Conservation (phyloP, 2,329 filamentous ascomycete species). For the Trichoderma oligosporum region DNA sequence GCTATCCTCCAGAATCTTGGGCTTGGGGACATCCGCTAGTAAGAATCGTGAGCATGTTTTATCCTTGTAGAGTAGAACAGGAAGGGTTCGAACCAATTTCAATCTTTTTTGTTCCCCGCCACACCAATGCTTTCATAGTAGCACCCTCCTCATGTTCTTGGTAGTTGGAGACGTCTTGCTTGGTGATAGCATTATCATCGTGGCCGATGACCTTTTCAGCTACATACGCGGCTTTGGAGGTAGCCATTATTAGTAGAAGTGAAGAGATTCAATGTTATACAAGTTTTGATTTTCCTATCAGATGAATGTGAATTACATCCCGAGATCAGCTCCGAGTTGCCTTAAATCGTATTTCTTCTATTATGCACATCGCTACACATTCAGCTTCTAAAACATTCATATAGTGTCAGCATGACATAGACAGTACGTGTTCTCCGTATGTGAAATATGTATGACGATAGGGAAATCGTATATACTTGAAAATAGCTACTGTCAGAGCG, state of each 20-base stretch:
- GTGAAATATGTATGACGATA: background rate
- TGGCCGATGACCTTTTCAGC: slow-evolving; percentile 68
- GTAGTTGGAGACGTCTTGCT: slow-evolving; percentile 68
- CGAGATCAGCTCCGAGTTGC: no score
- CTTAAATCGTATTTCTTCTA: background rate
- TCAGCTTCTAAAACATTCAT: background rate
- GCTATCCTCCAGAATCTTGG: slow-evolving; percentile 65
- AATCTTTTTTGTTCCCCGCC: slow-evolving; percentile 79
- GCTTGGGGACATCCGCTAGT: slow-evolving; percentile 61
- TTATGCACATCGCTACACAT: no score
- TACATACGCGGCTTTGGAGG: slow-evolving; percentile 61
- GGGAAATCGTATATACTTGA: background rate
- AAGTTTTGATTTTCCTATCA: background rate
- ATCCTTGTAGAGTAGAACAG: background rate
- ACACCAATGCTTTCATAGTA: slow-evolving; percentile 75
- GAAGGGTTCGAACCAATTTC: slow-evolving; percentile 51
- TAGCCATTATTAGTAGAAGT: background rate
- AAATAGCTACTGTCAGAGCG: background rate
- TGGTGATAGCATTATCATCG: slow-evolving; percentile 57
- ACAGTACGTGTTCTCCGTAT: background rate
- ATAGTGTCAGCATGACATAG: background rate
- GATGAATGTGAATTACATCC: background rate
- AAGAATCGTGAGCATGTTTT: background rate
- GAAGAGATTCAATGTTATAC: background rate
- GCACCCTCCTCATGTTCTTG: slow-evolving; percentile 41